phyloP scores from a whole-genome alignment of 164 flowering plant genomes.

The Liriodendron chinense region DNA sequence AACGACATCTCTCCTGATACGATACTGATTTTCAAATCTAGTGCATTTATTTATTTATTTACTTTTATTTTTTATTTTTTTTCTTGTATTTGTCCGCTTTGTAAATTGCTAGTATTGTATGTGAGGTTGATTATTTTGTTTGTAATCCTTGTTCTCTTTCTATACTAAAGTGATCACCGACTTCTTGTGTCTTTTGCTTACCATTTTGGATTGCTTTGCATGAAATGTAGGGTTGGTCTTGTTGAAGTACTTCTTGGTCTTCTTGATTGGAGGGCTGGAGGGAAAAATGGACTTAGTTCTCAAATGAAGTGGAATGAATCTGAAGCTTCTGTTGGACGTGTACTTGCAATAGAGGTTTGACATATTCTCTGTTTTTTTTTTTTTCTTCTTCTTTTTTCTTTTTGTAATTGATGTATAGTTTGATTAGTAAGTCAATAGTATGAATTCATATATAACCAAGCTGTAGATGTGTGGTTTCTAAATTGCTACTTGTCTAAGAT shows the following conservation, averaged over 20 bases:
- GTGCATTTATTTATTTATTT: too few relatives aligned
- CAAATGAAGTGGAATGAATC: slow-evolving; percentile 99
- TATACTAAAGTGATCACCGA: neutral
- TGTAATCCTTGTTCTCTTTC: slow-evolving; percentile 9
- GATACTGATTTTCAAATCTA: too few relatives aligned
- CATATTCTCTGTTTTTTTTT: neutral
- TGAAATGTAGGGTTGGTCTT: slow-evolving; percentile 85
- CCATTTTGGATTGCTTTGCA: neutral
- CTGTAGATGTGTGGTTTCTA: too few relatives aligned
- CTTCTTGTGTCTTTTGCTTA: slow-evolving; percentile 7
- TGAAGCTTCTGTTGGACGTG: slow-evolving; percentile 98
- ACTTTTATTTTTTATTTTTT: too few relatives aligned
- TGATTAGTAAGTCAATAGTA: too few relatives aligned
- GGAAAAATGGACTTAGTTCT: slow-evolving; percentile 82
- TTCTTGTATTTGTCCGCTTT: too few relatives aligned
- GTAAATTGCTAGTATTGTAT: too few relatives aligned
- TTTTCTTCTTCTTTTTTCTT: neutral
- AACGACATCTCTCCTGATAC: too few relatives aligned
- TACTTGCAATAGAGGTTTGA: slow-evolving; percentile 89
- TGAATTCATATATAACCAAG: too few relatives aligned
- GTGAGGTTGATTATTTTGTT: neutral
- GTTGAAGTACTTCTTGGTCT: slow-evolving; percentile 97
- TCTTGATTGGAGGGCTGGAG: slow-evolving; percentile 99
- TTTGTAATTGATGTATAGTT: neutral
- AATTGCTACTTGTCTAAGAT: too few relatives aligned